Evolutionary conservation across 2,329 filamentous ascomycete genomes (phyloP), one percentile per base, ranked within the genome.

Genomic region (Phaeoacremonium minimum): DNA sequence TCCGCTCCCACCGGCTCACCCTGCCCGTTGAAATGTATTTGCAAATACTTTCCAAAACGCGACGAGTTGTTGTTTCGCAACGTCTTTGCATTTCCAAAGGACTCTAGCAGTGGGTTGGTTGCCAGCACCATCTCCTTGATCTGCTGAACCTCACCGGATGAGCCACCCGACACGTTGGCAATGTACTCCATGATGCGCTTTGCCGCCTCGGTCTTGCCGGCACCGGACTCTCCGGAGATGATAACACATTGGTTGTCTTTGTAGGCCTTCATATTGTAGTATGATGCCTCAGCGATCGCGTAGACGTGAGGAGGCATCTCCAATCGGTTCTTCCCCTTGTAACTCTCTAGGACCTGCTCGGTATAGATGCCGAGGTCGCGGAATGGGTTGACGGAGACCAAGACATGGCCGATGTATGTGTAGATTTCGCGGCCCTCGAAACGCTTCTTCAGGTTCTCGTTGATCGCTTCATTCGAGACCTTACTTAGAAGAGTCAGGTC

Each of bases 201-300:
- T 42, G 93, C 93, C 5, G 93, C 93, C 65, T 98, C 93, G 12
- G 93, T 98, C 74, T 98, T 98, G 60, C 93, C 93, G 20, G 93
- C 93, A 58, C 93, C 93, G 4, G 93, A 97, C 67, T 98, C 93
- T 58, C 93, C 93, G 5, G 93, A 97, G 51, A 98, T 98, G 63
- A 98, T 98, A 49, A 98, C 91, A 67, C 93, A 97, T 63, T 98
- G 93, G 68, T 97, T 97, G 52, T 97, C 93, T 56, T 88, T 88
- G 73, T 98, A 98, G 32, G 90, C 91, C 63, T 97, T 97, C 93
- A 98, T 97, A 71, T 98, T 97, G 71, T 97, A 97, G 71, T 98
- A 98, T 37, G 90, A 66, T 7, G 91, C 85, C 66, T 98, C 93
- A 57, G 93, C 93, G 55, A 98, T 93, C 43, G 89, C 91, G 61